A percentile compares a stretch with the other conserved stretches of the same genome.
phyloP scores from a whole-genome alignment of 495 filamentous ascomycete genomes.

The Arthonia radiata region DNA sequence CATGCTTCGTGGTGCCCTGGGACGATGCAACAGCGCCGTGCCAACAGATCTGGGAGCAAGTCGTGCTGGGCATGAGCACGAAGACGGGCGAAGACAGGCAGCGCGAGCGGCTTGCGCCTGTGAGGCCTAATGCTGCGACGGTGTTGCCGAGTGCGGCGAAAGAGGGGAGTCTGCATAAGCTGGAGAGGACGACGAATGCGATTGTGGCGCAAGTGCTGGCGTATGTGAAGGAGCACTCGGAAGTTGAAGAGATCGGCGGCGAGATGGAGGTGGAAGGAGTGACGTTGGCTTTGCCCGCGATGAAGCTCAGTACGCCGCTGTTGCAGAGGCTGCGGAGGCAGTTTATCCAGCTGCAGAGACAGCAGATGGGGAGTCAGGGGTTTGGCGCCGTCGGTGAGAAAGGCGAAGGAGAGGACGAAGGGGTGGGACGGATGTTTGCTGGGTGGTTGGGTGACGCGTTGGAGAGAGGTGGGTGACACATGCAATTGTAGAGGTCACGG shows the following conservation, averaged over 20 bases:
- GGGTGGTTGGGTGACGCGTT: constrained; percentile 49
- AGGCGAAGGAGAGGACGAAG: constrained; percentile 3
- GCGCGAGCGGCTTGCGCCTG: neutral
- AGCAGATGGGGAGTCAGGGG: constrained; percentile 24
- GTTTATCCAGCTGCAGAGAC: constrained; percentile 58
- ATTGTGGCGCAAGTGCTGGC: too few species aligned
- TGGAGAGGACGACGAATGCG: too few species aligned
- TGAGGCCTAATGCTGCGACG: neutral
- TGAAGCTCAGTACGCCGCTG: constrained; percentile 37
- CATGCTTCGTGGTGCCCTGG: constrained; percentile 72
- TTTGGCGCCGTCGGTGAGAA: neutral
- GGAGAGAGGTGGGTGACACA: too few species aligned
- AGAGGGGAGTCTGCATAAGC: too few species aligned
- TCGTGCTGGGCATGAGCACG: constrained; percentile 11
- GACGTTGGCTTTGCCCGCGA: constrained; percentile 30
- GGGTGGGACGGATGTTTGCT: constrained; percentile 44
- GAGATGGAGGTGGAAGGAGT: too few species aligned
- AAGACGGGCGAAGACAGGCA: neutral
- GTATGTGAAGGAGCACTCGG: too few species aligned
- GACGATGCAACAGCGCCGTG: constrained; percentile 43
- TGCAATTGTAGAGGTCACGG: too few species aligned
- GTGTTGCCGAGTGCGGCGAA: too few species aligned
- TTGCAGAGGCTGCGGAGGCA: constrained; percentile 65
- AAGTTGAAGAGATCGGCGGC: too few species aligned
- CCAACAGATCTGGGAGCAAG: constrained; percentile 55